phyloP scores from a whole-genome alignment of 1,284 basidiomycete genomes.

The Cutaneotrichosporon sp. region DNA sequence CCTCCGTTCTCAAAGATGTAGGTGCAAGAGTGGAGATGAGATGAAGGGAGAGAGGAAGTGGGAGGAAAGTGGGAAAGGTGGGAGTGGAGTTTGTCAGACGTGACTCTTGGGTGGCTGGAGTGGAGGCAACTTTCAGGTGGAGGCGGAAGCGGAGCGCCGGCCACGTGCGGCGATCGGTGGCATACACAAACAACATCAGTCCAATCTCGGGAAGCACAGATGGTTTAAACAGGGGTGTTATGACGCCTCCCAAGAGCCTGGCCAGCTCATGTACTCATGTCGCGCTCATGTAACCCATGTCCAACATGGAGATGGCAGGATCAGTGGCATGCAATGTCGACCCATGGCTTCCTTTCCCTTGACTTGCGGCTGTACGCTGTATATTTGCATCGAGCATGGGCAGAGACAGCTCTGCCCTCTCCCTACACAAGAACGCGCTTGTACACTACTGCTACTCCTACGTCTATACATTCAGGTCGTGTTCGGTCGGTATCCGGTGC shows the following conservation, averaged over 20 bases:
- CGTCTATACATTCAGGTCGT: slow-evolving; percentile 2
- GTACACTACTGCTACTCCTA: slow-evolving; percentile 1
- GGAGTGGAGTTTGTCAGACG: not conserved
- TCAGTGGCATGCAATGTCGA: not conserved
- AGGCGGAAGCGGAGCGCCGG: not conserved
- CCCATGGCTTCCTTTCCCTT: not conserved
- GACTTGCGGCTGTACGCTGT: not conserved
- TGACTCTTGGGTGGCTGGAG: not conserved
- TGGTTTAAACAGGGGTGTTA: not conserved
- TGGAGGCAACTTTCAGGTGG: too few relatives aligned
- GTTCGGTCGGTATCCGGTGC: not conserved
- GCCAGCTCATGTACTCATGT: not conserved
- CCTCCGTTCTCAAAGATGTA: not conserved
- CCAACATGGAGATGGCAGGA: not conserved
- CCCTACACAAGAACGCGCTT: not conserved
- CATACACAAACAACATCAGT: not conserved
- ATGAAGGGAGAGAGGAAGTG: not conserved
- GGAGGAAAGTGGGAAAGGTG: not conserved
- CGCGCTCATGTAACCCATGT: not conserved
- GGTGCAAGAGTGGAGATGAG: not conserved
- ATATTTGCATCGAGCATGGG: slow-evolving; percentile 1
- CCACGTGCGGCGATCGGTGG: not conserved
- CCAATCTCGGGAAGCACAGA: not conserved
- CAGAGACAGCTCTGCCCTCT: not conserved
- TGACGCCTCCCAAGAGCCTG: not conserved